Evolutionary conservation across 352 stramenopile species (phyloP), one percentile per base, ranked within the genome.

Genomic region (Phytopythium helicoides): DNA sequence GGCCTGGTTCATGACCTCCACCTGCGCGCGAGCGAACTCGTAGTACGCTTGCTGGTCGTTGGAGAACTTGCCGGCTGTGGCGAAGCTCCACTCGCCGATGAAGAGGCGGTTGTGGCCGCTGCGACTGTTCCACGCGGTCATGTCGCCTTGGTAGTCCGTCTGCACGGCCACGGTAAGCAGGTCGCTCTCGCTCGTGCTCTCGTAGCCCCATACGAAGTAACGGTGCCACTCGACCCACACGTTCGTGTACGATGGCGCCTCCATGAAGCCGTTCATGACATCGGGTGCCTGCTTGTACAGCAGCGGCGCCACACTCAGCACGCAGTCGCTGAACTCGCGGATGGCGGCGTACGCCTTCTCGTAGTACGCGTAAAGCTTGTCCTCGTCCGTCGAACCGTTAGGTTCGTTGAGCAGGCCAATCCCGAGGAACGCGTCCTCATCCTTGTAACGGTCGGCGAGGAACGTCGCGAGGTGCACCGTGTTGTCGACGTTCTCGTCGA

Each of bases 121-220:
- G 25, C 58, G 55, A 5, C 54, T 52, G 34, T 84, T 80, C 76
- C 81, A 82, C 46, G 59, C 41, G 41, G 60, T 52, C 49, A 73
- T 28, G 41, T 68, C 55, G 19, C 58, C 63, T 47, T 64, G 60
- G 65, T 82, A 80, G n/a, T 74, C 52, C 10, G 64, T 75, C 47
- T 51, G 38, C 15, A 90, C 68, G 3, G 68, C 60, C 3, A 60
- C 60, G 48, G 66, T 64, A 34, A 90, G 53, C 8, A 93, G 35
- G 18, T 86, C 64, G 5, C 58, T 52, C 22, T 88, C 76, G 18
- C 61, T 76, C 18, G 69, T 58, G 9, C 76, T 47, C 54, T 91
- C 73, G 62, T 86, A 89, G 52, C 83, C 83, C 83, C 81, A 94
- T 1, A 92, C 66, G 49, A 92, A 91, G 64, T 92, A 94, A 37